These are phyloP conservation scores for Venturia carpophila DNA, from an alignment of 2,329 filamentous ascomycete genomes.

Conservation along the genomic window DNA sequence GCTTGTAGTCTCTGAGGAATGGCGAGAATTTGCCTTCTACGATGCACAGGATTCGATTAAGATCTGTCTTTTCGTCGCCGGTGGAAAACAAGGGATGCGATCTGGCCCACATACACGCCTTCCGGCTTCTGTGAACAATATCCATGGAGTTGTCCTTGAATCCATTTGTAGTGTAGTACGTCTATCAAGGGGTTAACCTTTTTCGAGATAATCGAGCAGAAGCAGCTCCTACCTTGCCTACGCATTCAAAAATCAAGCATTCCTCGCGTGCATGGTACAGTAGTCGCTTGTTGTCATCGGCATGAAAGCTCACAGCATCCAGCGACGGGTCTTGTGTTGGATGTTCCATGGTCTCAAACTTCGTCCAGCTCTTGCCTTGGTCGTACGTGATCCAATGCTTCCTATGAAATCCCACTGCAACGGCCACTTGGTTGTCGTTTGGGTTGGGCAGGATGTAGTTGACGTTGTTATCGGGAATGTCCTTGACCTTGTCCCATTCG, in stretches of 20 bases:
- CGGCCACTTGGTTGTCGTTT: conserved; percentile 70
- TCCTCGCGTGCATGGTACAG: conserved; percentile 57
- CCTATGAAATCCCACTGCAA: conserved; percentile 61
- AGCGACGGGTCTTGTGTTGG: conserved; percentile 47
- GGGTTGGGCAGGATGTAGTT: conserved; percentile 65
- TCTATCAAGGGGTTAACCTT: conserved; percentile 24
- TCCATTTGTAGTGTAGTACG: conserved; percentile 74
- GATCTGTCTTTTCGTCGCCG: conserved; percentile 56
- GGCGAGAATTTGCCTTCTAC: conserved; percentile 64
- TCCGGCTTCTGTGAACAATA: conserved; percentile 58
- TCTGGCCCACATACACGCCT: conserved; percentile 83
- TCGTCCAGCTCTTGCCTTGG: conserved; percentile 70
- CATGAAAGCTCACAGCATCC: conserved; percentile 67
- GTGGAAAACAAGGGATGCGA: conserved; percentile 64
- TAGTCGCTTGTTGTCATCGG: conserved; percentile 72
- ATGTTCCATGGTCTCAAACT: conserved; percentile 55
- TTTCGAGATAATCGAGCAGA: conserved; percentile 26
- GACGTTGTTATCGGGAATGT: conserved; percentile 55
- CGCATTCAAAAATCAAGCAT: conserved; percentile 33
- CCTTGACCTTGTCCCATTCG: conserved; percentile 60
- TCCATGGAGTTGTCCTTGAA: conserved; percentile 60
- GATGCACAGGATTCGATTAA: conserved; percentile 71
- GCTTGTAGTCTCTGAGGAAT: conserved; percentile 63
- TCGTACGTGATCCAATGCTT: conserved; percentile 80
- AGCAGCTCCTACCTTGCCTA: conserved; percentile 55